Evolutionary conservation across 768 basidiomycete genomes (phyloP), one percentile per base, ranked within the genome.

Genomic region (Mycena floridula): DNA sequence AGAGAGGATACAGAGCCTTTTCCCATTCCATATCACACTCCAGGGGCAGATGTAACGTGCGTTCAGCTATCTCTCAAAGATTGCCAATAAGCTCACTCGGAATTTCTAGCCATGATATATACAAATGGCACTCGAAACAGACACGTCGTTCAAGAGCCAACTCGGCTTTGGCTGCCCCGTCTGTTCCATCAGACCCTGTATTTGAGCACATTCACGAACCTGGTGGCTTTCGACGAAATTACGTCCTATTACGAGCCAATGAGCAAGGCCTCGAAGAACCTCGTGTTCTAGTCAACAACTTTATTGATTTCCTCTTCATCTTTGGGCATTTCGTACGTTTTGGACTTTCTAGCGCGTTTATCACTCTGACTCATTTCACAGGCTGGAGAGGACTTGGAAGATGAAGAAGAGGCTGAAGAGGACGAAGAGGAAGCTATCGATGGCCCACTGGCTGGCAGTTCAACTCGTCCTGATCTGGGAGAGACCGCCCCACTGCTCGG

Each of bases 141-240:
- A 76, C 82, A 45, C 73, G 77, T 47, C 78, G 89, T 32, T 69
- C 75, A 15, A 83, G 89, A 28, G 69, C 85, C n/a, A 73, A 77
- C 27, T 90, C 88, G 0, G 88, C 77, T 52, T 72, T 81, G 9
- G 82, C 77, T 3, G 69, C 75, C 2, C 70, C 70, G 28, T 65
- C 70, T 9, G 56, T 62, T 0, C 67, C 74, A 4, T 69, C 69
- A 6, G 77, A 89, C 57, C 89, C 94, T 16, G 85, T 77, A 2
- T 88, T 96, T 45, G 85, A 93, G 55, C 90, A 94, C 54, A 92
- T 98, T 42, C 90, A 91, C 49, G 89, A 95, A 58, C 95, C 94
- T 0, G 94, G 94, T 44, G 94, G 93, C 1, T 96, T 97, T 65
- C 74, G 94, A 53, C 74, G 94, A 43, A 90, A 94, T 61, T 96